A percentile compares a stretch with the other conserved stretches of the same genome.
Conservation (phyloP, 2,329 filamentous ascomycete species). For the Blastomyces percursus region DNA sequence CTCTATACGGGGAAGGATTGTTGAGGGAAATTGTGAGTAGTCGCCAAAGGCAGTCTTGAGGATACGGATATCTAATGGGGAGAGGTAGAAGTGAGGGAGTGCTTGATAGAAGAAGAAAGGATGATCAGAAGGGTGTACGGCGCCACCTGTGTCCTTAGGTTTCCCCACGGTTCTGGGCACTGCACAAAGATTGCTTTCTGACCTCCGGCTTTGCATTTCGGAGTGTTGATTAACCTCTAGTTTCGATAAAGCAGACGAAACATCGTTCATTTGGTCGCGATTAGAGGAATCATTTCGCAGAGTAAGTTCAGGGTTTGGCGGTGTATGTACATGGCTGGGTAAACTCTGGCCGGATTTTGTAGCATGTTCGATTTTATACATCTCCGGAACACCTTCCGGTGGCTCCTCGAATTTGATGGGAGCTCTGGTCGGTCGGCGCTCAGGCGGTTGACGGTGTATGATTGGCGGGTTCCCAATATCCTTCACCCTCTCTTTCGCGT, state of each 20-base stretch:
- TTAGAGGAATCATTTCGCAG: background rate
- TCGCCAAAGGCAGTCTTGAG: constrained; percentile 78
- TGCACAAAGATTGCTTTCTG: background rate
- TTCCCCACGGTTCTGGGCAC: constrained; percentile 12
- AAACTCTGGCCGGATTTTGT: constrained; percentile 35
- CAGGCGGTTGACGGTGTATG: constrained; percentile 40
- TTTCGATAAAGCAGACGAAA: constrained; percentile 12
- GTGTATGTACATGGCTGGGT: constrained; percentile 18
- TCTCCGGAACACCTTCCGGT: constrained; percentile 39
- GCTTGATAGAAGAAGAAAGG: constrained; percentile 81
- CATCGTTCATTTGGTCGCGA: constrained; percentile 5
- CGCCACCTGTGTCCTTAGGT: constrained; percentile 26
- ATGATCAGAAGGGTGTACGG: constrained; percentile 38
- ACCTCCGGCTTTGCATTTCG: background rate
- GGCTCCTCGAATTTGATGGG: constrained; percentile 41
- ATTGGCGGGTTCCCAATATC: constrained; percentile 56
- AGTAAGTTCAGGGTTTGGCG: constrained; percentile 7
- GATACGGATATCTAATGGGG: constrained; percentile 82
- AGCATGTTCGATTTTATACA: constrained; percentile 42
- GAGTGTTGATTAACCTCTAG: constrained; percentile 6
- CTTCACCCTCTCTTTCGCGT: constrained; percentile 63
- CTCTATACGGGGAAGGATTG: constrained; percentile 75
- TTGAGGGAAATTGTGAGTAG: constrained; percentile 72
- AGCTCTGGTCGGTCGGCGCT: constrained; percentile 38
- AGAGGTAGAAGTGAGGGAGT: constrained; percentile 78